Evolutionary conservation across 2,329 filamentous ascomycete genomes (phyloP).

Genomic region (Aspergillus texensis): DNA sequence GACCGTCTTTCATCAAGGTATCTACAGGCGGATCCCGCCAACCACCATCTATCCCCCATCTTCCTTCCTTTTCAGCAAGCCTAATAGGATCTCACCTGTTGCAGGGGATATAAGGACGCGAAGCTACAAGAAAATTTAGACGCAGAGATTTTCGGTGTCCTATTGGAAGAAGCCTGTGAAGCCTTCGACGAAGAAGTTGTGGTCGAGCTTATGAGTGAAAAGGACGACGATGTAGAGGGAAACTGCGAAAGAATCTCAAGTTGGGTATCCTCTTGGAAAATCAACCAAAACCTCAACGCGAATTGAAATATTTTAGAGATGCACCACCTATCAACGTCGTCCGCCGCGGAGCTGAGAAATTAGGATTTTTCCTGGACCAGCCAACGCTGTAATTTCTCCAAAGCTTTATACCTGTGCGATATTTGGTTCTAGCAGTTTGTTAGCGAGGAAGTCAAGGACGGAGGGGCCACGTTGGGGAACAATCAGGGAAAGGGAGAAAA

Average conservation of each 20-base stretch:
- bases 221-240: slow-evolving; percentile 78
- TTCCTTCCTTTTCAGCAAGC: not conserved
- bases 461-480: not conserved
- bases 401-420: slow-evolving; percentile 85
- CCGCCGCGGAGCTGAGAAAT: not conserved
- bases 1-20: slow-evolving; percentile 78
- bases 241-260: slow-evolving; percentile 82
- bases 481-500: not conserved
- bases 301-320: slow-evolving; percentile 23
- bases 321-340: not conserved
- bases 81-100: slow-evolving; percentile 9
- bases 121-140: slow-evolving; percentile 97
- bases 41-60: not conserved
- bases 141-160: slow-evolving; percentile 94
- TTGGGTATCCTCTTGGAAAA: slow-evolving; percentile 85
- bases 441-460: slow-evolving; percentile 11
- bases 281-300: slow-evolving; percentile 40
- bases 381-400: slow-evolving; percentile 84
- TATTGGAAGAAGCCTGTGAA: slow-evolving; percentile 86
- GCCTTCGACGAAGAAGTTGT: slow-evolving; percentile 85
- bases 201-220: slow-evolving; percentile 83
- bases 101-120: slow-evolving; percentile 75
- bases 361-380: slow-evolving; percentile 53
- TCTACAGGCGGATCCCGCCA: slow-evolving; percentile 3
- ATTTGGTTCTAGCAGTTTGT: slow-evolving; percentile 68